Percentiles rank a stretch among this genome's conserved stretches.
Evolutionary conservation across 2,329 filamentous ascomycete species (phyloP).

Genomic region (Diaporthe citriasiana): DNA sequence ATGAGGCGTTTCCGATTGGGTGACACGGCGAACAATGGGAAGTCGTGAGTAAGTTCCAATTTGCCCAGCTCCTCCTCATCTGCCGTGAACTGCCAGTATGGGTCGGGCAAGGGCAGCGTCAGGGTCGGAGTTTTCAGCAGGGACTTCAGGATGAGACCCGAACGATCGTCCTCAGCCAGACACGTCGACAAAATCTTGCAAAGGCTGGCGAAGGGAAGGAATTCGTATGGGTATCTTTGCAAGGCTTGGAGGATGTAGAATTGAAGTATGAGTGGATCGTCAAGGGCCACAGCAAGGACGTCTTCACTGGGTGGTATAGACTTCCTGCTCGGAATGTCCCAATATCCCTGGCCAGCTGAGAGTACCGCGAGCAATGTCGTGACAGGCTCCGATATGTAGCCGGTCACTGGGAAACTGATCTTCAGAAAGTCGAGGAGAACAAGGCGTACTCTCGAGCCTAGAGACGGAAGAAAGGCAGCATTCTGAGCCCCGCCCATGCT

Average conservation of each 20-base stretch:
- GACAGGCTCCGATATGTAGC: slow-evolving; percentile 81
- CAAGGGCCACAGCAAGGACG: slow-evolving; percentile 59
- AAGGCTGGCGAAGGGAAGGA: slow-evolving; percentile 81
- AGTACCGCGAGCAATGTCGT: slow-evolving; percentile 76
- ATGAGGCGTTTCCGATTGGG: slow-evolving; percentile 60
- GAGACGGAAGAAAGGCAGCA: slow-evolving; percentile 65
- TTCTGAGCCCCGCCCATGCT: slow-evolving; percentile 61
- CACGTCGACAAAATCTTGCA: slow-evolving; percentile 75
- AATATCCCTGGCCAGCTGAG: slow-evolving; percentile 66
- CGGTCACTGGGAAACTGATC: slow-evolving; percentile 74
- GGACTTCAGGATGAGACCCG: slow-evolving; percentile 64
- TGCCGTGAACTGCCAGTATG: slow-evolving; percentile 80
- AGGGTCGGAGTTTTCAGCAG: slow-evolving; percentile 80
- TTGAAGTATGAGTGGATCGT: slow-evolving; percentile 69
- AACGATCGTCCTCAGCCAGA: slow-evolving; percentile 54
- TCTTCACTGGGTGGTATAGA: slow-evolving; percentile 56
- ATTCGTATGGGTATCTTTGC: slow-evolving; percentile 88
- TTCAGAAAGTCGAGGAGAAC: slow-evolving; percentile 80
- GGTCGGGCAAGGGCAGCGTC: slow-evolving; percentile 81
- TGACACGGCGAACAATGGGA: slow-evolving; percentile 72
- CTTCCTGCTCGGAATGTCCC: slow-evolving; percentile 61
- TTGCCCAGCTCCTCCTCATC: slow-evolving; percentile 90
- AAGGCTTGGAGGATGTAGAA: slow-evolving; percentile 77
- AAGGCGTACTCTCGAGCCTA: slow-evolving; percentile 74
- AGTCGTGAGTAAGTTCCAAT: slow-evolving; percentile 75